Conservation (phyloP, 148 eudicot genomes). For the Camellia sinensis region DNA sequence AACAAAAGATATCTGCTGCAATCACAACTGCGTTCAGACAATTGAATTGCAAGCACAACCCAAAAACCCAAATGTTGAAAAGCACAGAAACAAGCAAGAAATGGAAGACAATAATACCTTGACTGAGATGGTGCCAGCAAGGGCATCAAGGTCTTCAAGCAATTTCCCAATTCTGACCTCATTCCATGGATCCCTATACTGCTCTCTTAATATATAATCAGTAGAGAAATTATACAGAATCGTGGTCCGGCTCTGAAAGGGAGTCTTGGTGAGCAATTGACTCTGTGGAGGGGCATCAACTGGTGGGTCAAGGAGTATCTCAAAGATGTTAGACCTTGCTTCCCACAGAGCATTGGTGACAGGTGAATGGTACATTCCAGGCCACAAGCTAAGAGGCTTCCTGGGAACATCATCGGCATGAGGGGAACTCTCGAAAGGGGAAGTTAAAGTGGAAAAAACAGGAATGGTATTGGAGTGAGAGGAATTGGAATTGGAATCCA, state of each 20-base stretch:
- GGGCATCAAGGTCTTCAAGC: conserved; percentile 98
- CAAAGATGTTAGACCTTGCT: conserved; percentile 68
- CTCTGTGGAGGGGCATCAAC: conserved; percentile 76
- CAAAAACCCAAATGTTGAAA: neutral
- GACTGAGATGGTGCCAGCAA: conserved; percentile 97
- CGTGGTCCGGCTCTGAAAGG: conserved; percentile 60
- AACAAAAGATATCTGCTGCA: neutral
- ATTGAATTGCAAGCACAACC: neutral
- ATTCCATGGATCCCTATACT: conserved; percentile 94
- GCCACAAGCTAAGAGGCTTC: conserved; percentile 83
- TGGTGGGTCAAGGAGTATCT: conserved; percentile 65
- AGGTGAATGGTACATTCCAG: conserved; percentile 99
- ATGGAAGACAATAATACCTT: conserved; percentile 43
- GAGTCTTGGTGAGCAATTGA: conserved; percentile 57
- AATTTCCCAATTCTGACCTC: conserved; percentile 89
- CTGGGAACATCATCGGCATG: conserved; percentile 30
- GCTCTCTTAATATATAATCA: conserved; percentile 84
- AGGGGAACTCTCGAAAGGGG: conserved; percentile 43
- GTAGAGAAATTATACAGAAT: conserved; percentile 71
- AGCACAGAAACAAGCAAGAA: neutral
- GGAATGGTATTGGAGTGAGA: conserved; percentile 47
- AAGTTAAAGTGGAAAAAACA: conserved; percentile 64
- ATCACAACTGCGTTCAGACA: neutral
- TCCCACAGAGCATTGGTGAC: conserved; percentile 97
- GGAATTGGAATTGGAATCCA: conserved; percentile 31